Evolutionary conservation across 768 basidiomycete genomes (phyloP).

Genomic region (Aureoboletus auriporus): DNA sequence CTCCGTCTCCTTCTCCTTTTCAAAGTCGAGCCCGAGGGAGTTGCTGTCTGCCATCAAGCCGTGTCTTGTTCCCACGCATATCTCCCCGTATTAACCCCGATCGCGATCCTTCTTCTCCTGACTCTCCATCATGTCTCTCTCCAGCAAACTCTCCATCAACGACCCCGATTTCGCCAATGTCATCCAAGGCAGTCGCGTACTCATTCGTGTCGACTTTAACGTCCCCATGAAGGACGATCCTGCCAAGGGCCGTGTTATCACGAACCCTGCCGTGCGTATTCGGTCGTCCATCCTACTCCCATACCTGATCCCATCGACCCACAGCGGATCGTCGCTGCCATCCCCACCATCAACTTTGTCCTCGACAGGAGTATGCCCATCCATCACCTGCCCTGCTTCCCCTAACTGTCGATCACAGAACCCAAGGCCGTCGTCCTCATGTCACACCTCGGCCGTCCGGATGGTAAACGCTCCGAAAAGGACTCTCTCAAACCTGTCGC

Average conservation of each 20-base stretch:
- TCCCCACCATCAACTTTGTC: conserved; percentile 94
- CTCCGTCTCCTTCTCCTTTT: conserved; percentile 28
- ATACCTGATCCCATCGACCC: conserved; percentile 5
- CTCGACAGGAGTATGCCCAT: conserved; percentile 65
- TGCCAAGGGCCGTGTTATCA: conserved; percentile 85
- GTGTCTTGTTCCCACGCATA: conserved; percentile 19
- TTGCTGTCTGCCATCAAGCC: conserved; percentile 46
- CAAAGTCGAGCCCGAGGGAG: conserved; percentile 70
- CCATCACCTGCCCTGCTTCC: background rate
- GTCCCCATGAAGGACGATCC: conserved; percentile 75
- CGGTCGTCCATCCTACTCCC: conserved; percentile 7
- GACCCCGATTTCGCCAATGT: conserved; percentile 55
- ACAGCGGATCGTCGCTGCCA: conserved; percentile 94
- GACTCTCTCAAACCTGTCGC: conserved; percentile 91
- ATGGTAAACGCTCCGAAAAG: conserved; percentile 85
- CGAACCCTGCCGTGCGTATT: conserved; percentile 86
- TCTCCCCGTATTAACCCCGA: conserved; percentile 7
- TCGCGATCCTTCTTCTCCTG: background rate
- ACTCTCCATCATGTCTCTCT: conserved; percentile 74
- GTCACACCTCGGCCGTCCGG: conserved; percentile 97
- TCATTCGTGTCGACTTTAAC: conserved; percentile 96
- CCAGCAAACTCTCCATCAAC: conserved; percentile 90
- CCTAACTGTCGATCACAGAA: conserved; percentile 37
- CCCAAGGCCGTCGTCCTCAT: conserved; percentile 86
- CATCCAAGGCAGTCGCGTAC: conserved; percentile 83